Evolutionary conservation across 495 filamentous ascomycete genomes (phyloP).

Genomic region (Diplogelasinospora grovesii): DNA sequence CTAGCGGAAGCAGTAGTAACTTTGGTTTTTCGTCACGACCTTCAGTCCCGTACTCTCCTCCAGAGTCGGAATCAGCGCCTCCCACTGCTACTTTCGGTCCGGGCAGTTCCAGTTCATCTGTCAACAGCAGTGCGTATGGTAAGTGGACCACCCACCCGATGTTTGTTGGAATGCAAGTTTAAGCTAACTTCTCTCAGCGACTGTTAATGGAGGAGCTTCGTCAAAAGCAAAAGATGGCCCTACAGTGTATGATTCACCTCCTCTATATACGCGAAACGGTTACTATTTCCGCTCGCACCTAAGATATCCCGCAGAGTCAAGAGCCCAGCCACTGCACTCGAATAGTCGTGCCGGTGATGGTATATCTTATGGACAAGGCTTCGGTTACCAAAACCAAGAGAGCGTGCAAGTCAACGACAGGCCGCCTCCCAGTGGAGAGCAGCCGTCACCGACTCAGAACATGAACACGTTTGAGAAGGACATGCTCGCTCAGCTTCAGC

Average conservation of each 20-base stretch:
- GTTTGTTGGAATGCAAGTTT: background rate
- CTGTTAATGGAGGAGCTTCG: conserved; percentile 12
- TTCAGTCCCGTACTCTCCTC: conserved; percentile 25
- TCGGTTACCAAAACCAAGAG: conserved; percentile 3
- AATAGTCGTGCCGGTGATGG: conserved; percentile 10
- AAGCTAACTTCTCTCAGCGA: conserved; percentile 13
- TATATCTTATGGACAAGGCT: background rate
- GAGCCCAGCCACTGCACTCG: conserved; percentile 5
- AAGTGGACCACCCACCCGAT: background rate
- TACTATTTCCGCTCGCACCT: background rate
- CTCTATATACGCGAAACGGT: conserved; percentile 1
- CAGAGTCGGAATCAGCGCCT: conserved; percentile 11
- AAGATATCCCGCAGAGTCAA: background rate
- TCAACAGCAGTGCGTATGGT: conserved; percentile 19
- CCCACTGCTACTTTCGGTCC: conserved; percentile 9
- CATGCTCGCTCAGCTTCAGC: conserved; percentile 19
- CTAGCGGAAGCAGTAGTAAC: background rate
- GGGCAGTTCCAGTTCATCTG: conserved; percentile 10
- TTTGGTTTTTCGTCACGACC: conserved; percentile 15
- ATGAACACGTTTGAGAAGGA: conserved; percentile 20
- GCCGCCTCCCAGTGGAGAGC: conserved; percentile 23
- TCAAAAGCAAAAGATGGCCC: conserved; percentile 10
- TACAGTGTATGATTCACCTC: conserved; percentile 25
- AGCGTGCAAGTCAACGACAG: background rate
- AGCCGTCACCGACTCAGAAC: conserved; percentile 1